These are phyloP conservation scores for Tulasnella sp. DNA, from an alignment of 768 basidiomycete species.

Conservation along the genomic window DNA sequence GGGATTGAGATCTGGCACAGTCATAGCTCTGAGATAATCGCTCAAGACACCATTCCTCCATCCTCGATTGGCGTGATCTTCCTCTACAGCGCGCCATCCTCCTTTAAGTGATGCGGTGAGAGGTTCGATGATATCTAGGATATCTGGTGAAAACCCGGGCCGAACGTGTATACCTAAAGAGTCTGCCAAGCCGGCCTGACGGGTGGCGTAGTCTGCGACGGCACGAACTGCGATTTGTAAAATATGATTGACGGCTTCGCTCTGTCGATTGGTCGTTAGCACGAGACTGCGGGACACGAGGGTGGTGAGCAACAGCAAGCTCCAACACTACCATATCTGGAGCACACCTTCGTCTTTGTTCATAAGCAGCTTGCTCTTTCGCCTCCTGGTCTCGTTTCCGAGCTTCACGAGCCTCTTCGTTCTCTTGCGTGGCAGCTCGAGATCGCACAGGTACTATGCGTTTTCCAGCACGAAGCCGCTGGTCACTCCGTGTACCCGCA, in stretches of 20 bases:
- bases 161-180: not conserved
- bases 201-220: constrained; percentile 1
- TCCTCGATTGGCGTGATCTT: not conserved
- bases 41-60: not conserved
- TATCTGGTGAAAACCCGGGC: not conserved
- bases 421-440: not conserved
- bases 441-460: not conserved
- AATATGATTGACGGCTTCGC: constrained; percentile 11
- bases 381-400: constrained; percentile 1
- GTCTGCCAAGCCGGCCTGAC: not conserved
- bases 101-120: not conserved
- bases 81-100: constrained; percentile 7
- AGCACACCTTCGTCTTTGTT: not conserved
- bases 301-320: too few species aligned
- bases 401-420: not conserved
- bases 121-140: constrained; percentile 2
- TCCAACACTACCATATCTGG: too few species aligned
- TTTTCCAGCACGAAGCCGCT: not conserved
- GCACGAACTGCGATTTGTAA: constrained; percentile 9
- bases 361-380: not conserved
- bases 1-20: not conserved
- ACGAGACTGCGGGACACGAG: constrained; percentile 3
- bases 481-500: constrained; percentile 7
- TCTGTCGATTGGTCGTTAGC: not conserved
- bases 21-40: not conserved